These are phyloP conservation scores for Mortierella alpina DNA, from an alignment of 192 early-diverging fungal genomes.

Conservation along the genomic window DNA sequence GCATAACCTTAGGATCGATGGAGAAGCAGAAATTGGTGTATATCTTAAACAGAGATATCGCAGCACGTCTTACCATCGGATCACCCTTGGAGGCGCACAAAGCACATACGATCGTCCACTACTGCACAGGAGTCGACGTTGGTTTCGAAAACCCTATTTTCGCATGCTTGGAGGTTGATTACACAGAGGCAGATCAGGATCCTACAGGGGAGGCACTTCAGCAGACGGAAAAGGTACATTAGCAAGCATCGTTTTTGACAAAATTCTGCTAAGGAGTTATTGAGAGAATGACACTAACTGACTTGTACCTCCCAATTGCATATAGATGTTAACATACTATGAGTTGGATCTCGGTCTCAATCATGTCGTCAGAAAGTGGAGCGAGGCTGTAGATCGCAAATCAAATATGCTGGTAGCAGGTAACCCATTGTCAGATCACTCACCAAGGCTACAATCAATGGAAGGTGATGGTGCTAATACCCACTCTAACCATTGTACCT, in stretches of 20 bases:
- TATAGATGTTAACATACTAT: constrained; percentile 86
- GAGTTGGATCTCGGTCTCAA: constrained; percentile 99
- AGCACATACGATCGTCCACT: constrained; percentile 78
- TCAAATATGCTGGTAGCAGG: constrained; percentile 87
- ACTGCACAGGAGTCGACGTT: constrained; percentile 92
- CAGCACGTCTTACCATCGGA: constrained; percentile 85
- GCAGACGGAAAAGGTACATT: constrained; percentile 75
- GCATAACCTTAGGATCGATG: constrained; percentile 76
- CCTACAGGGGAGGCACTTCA: constrained; percentile 75
- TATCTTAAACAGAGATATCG: constrained; percentile 92
- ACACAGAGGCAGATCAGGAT: constrained; percentile 84
- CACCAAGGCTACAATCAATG: background rate
- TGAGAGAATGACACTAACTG: background rate
- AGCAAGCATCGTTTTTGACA: background rate
- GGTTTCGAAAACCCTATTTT: constrained; percentile 99
- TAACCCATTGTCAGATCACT: constrained; percentile 1
- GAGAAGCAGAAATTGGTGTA: constrained; percentile 98
- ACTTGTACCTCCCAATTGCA: background rate
- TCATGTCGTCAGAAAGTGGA: constrained; percentile 98
- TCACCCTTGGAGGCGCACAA: constrained; percentile 97
- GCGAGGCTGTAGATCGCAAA: constrained; percentile 76
- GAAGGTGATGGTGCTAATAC: background rate
- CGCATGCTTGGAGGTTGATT: constrained; percentile 91
- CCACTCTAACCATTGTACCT: background rate
- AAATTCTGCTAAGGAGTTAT: background rate